These are phyloP conservation scores for Gracilaria gracilis DNA, from an alignment of 23 red algal species.

Conservation along the genomic window DNA sequence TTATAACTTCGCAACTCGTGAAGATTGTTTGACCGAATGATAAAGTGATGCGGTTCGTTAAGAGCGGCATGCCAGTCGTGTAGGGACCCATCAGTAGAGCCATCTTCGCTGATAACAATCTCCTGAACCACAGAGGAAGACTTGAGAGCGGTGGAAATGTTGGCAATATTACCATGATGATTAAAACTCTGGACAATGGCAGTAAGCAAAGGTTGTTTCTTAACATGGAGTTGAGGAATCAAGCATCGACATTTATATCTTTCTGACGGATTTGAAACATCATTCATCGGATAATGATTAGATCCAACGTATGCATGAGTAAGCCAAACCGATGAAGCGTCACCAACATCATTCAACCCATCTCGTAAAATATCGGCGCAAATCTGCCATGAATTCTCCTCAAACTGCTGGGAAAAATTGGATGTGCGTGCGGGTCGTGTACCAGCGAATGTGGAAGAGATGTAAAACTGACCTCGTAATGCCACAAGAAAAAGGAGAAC, in stretches of 20 bases:
- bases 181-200: slow-evolving; percentile 83
- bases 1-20: slow-evolving; percentile 83
- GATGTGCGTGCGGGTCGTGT: slow-evolving; percentile 32
- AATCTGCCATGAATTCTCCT: slow-evolving; percentile 36
- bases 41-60: slow-evolving; percentile 56
- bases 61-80: slow-evolving; percentile 71
- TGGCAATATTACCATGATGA: slow-evolving; percentile 67
- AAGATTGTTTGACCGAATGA: slow-evolving; percentile 75
- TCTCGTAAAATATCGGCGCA: slow-evolving; percentile 32
- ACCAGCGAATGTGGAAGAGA: slow-evolving; percentile 62
- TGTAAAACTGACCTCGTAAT: slow-evolving; percentile 54
- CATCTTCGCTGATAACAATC: slow-evolving; percentile 78
- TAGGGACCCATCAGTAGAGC: slow-evolving; percentile 74
- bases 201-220: slow-evolving; percentile 45
- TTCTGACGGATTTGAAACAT: not conserved
- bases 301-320: slow-evolving; percentile 60
- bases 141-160: slow-evolving; percentile 58
- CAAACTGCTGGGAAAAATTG: not conserved
- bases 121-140: slow-evolving; percentile 46
- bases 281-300: slow-evolving; percentile 16
- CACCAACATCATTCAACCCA: slow-evolving; percentile 46
- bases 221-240: slow-evolving; percentile 46
- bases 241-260: slow-evolving; percentile 62
- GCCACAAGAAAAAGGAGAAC: slow-evolving; percentile 27
- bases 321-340: slow-evolving; percentile 44